Base-by-base conservation (phyloP, 805 yeast genomes). In the Wickerhamomyces sydowiorum region DNA sequence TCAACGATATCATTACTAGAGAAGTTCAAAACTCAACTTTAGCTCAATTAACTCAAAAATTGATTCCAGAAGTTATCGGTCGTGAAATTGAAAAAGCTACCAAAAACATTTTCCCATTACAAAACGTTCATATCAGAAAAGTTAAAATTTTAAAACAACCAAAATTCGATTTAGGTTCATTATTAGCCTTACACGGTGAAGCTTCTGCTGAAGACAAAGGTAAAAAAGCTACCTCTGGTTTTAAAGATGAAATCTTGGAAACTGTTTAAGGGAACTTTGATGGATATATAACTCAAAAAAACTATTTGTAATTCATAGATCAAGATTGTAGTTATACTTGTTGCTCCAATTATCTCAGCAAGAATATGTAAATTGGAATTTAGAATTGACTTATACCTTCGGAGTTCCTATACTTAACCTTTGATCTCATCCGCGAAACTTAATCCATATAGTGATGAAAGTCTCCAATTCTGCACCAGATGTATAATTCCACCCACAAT, bases 91-190 rank as follows among this genome's bases (percentile, higher is more conserved):
- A 89, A 78, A 90, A 89, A 80, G 81, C 96, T 55, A 86, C 97
- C 58, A 89, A 84, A 73, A 76, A 86, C 63, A 86, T 90, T 78
- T 89, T 77, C 83, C 98, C 98, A 67, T 83, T 91, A 71, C 98
- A 91, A 80, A 89, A 91, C 79, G 95, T 90, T 67, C 95, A 89
- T 84, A 86, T 91, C 74, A 90, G 97, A 83, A 91, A 91, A 80
- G 97, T 91, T 65, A 91, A 91, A 82, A 82, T 91, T 71, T 87
- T 91, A 75, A 91, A 91, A 79, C 95, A 85, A 77, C 98, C 98
- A 72, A 91, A 90, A 80, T 88, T 90, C 81, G 98, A 91, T 73
- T 83, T 91, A 67, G 96, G 96, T 75, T 75, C 95, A 67, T 82
- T 91, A 69, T 76, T 89, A 70, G 82, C 96, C 65, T 85, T 90